Evolutionary conservation across 2,329 filamentous ascomycete species (phyloP).

Genomic region (Microsporum ferrugineum): DNA sequence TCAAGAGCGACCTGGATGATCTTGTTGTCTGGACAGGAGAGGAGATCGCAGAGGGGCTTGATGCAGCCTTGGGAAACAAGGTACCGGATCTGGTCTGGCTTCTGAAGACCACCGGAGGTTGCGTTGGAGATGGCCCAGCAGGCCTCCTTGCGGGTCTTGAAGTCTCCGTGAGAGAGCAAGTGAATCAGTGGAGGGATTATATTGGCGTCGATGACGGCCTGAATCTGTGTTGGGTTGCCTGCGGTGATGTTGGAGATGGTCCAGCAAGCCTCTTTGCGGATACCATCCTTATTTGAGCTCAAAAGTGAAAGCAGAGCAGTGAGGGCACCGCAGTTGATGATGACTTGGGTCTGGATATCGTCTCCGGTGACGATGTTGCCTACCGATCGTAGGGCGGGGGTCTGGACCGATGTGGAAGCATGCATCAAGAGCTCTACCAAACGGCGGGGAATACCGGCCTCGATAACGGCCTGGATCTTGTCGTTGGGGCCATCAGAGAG

Average conservation of each 20-base stretch:
- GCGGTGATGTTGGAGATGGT: slow-evolving; percentile 99
- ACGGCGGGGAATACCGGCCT: slow-evolving; percentile 90
- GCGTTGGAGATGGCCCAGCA: slow-evolving; percentile 99
- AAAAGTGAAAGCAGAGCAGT: slow-evolving; percentile 85
- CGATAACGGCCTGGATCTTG: slow-evolving; percentile 98
- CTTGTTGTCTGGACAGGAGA: slow-evolving; percentile 97
- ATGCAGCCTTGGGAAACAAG: slow-evolving; percentile 90
- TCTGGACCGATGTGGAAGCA: slow-evolving; percentile 95
- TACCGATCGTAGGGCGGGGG: slow-evolving; percentile 88
- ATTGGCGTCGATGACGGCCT: slow-evolving; percentile 90
- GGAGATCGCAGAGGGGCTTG: slow-evolving; percentile 88
- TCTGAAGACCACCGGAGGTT: slow-evolving; percentile 92
- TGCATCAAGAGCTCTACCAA: slow-evolving; percentile 97
- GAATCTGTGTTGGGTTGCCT: slow-evolving; percentile 94
- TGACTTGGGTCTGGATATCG: slow-evolving; percentile 96
- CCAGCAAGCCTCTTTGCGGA: slow-evolving; percentile 99
- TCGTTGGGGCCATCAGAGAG: slow-evolving; percentile 96
- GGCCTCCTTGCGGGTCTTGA: slow-evolving; percentile 98
- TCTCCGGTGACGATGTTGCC: slow-evolving; percentile 98
- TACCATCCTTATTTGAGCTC: slow-evolving; percentile 95
- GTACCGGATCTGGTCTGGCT: slow-evolving; percentile 96
- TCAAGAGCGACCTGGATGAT: slow-evolving; percentile 98
- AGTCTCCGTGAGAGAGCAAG: slow-evolving; percentile 87
- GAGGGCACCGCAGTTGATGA: slow-evolving; percentile 95
- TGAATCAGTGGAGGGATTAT: slow-evolving; percentile 95